Base-by-base conservation (phyloP, 371 early-diverging fungal genomes). In the Haplosporangium sp. region DNA sequence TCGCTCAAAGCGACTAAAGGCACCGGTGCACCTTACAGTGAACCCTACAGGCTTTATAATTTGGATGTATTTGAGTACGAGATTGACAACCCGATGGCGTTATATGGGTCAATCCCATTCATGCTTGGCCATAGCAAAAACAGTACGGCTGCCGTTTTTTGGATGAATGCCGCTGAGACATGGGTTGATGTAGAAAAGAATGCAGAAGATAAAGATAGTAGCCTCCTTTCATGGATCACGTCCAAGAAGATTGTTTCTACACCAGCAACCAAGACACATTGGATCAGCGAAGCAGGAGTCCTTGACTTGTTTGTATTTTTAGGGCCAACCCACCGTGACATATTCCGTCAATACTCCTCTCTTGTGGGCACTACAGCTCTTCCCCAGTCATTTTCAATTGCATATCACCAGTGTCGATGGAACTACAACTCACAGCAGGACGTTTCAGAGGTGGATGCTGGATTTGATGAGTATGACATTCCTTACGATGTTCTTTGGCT, bases 61-160 rank as follows among this genome's bases (percentile, higher is more conserved):
- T 88, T 98, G 56, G 99, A 99, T 78, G 98, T 98, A 17, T 98
- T 98, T 84, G 98, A 99, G 83, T 96, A 96, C 86, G 94, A 94
- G 40, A 65, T 94, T 42, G 96, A 99, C 85, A 94, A 88, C 75
- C 96, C 97, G 9, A 97, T 96, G 90, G 94, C 98, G 7, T 89
- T 99, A 13, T 99, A 99, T 76, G 99, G 99, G 39, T 91, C 96
- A 6, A 88, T 99, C 5, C 99, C 99, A 13, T 92, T 97, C 57
- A 93, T 98, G 93, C 74, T 96, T 60, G 95, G 96, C 3, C 98
- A 98, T 73, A 87, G 86, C 50, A 84, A 87, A 50, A 88, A 90
- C 19, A 83, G 83, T 11, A 86, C 90, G 1, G 88, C 86, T 2
- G 99, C 96, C 70, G 88, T 95, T 0, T 92, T 97, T 64, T 96